These are phyloP conservation scores for Ganoderma multipileum DNA, from an alignment of 1,284 basidiomycete species.

Conservation along the genomic window DNA sequence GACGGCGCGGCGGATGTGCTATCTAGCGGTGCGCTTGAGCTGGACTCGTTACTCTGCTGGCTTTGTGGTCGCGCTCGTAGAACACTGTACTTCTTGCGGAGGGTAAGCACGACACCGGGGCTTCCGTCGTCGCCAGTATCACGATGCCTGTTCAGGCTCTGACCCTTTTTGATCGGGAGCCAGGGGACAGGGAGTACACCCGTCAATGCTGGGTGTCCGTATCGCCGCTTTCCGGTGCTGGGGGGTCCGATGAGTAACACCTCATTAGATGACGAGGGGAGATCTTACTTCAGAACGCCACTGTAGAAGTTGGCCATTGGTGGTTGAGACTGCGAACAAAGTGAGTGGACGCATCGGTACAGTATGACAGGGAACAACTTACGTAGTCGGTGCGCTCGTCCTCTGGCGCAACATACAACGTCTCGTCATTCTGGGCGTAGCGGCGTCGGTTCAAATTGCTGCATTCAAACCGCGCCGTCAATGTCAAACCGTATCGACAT, in stretches of 20 bases:
- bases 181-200: conserved; percentile 90
- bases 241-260: neutral
- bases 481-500: conserved; percentile 24
- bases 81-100: conserved; percentile 58
- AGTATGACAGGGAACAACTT: conserved; percentile 34
- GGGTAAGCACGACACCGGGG: conserved; percentile 28
- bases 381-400: conserved; percentile 92
- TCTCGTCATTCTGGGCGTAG: conserved; percentile 94
- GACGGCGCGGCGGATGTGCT: conserved; percentile 3
- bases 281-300: conserved; percentile 84
- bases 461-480: conserved; percentile 10
- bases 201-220: conserved; percentile 90
- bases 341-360: conserved; percentile 7
- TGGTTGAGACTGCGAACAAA: conserved; percentile 76
- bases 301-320: conserved; percentile 94
- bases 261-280: conserved; percentile 13
- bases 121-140: conserved; percentile 25
- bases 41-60: conserved; percentile 24
- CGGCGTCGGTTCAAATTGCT: conserved; percentile 85
- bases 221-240: conserved; percentile 86
- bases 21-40: conserved; percentile 7
- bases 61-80: conserved; percentile 41
- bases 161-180: conserved; percentile 86
- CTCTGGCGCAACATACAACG: conserved; percentile 91
- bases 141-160: conserved; percentile 55